phyloP scores from a whole-genome alignment of 345 rosid species.

The Aethionema arabicum region DNA sequence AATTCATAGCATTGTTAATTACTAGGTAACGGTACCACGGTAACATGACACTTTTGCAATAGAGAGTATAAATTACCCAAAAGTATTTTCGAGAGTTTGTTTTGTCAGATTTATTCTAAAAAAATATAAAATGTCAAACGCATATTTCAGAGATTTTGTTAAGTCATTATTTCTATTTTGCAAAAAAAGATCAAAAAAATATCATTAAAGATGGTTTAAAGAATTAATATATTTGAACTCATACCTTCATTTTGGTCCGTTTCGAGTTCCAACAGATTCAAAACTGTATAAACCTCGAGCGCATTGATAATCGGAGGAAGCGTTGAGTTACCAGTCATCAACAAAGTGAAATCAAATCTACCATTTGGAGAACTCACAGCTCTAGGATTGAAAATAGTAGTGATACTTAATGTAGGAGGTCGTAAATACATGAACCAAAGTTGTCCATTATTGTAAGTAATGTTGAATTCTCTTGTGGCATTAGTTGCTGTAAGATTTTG shows the following conservation, averaged over 20 bases:
- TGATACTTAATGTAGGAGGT: conserved; percentile 32
- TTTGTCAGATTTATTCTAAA: too few relatives aligned
- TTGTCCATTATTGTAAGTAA: conserved; percentile 27
- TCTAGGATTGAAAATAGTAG: conserved; percentile 27
- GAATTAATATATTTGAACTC: too few relatives aligned
- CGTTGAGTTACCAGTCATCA: conserved; percentile 29
- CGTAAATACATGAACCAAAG: conserved; percentile 24
- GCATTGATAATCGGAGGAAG: conserved; percentile 47
- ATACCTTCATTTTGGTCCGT: conserved; percentile 44
- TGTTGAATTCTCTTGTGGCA: conserved; percentile 38
- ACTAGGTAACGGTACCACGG: too few relatives aligned
- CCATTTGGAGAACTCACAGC: conserved; percentile 32
- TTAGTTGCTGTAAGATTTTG: conserved; percentile 13
- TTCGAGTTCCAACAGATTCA: conserved; percentile 14
- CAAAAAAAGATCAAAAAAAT: background rate
- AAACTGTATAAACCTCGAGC: conserved; percentile 36
- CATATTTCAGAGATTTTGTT: too few relatives aligned
- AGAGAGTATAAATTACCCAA: too few relatives aligned
- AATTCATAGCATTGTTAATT: too few relatives aligned
- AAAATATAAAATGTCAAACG: too few relatives aligned
- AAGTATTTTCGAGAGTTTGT: too few relatives aligned
- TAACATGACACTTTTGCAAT: too few relatives aligned
- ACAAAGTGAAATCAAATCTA: conserved; percentile 15
- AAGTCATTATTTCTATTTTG: too few relatives aligned
- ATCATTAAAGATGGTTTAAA: too few relatives aligned